Evolutionary conservation across 257 asterid species (phyloP), one percentile per base, ranked within the genome.

Genomic region (Catharanthus roseus): DNA sequence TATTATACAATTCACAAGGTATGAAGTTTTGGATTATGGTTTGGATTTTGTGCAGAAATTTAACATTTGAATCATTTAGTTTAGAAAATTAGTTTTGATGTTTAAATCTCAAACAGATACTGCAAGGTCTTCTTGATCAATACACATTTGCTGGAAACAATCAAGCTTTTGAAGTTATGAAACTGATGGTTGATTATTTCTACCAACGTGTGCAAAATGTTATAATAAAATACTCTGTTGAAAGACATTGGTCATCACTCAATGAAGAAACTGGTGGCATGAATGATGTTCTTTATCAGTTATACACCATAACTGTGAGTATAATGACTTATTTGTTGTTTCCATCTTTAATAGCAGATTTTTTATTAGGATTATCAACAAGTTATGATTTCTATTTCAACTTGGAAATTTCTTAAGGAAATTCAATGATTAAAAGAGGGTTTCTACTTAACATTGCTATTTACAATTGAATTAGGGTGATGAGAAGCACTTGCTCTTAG

Each of bases 221-320:
- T 56, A 86, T 93, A 51, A 57, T 70, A 23, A 84, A 80, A 53
- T 78, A 89, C 82, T 82, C 93, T 0, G 75, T 93, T 65, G 88
- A 85, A 78, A 73, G 93, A 72, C 99, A 93, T 28, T 93, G 92
- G 90, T 24, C 23, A 4, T 72, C 93, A 8, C 70, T 93, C 49
- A 93, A 93, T n/a, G 97, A 91, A 73, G 99, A 93, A 83, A 78
- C 86, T 21, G 97, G 99, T 58, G 99, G 99, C 82, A 93, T 93
- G 99, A 93, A 93, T 65, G 99, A 93, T 54, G 86, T 89, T 50
- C 96, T 93, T 49, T 91, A 93, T 84, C 82, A 67, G 69, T 69
- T 93, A 51, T 88, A 87, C 82, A 75, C 76, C 68, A 72, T 91
- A 58, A 90, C 97, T 82, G 98, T 93, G 75, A 0, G 90, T 41